phyloP scores from a whole-genome alignment of 768 basidiomycete genomes.

The Podaxis sp. region DNA sequence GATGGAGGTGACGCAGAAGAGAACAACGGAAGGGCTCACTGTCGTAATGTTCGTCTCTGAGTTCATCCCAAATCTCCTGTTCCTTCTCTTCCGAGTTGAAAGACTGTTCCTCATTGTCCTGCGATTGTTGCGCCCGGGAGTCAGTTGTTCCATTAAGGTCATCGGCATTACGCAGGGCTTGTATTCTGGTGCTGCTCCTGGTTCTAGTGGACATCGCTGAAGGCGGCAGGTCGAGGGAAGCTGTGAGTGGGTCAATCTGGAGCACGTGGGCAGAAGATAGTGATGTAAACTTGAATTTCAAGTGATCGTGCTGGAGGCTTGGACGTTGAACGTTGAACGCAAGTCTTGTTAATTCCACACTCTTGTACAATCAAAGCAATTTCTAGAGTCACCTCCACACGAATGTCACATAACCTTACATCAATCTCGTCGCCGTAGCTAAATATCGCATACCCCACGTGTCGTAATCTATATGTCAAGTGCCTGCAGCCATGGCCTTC shows the following conservation, averaged over 20 bases:
- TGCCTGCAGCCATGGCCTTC: not conserved
- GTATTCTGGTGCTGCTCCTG: slow-evolving; percentile 37
- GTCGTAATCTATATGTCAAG: not conserved
- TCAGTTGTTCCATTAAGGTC: slow-evolving; percentile 16
- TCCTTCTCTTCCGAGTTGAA: slow-evolving; percentile 40
- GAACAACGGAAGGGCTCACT: slow-evolving; percentile 32
- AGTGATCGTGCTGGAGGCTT: not conserved
- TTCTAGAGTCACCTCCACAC: no score
- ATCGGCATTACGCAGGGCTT: slow-evolving; percentile 29
- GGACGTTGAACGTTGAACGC: not conserved
- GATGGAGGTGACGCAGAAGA: not conserved
- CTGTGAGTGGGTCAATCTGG: not conserved
- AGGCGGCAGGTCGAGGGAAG: not conserved
- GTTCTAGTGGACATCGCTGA: slow-evolving; percentile 36
- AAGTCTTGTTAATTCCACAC: not conserved
- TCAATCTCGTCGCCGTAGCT: not conserved
- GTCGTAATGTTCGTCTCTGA: slow-evolving; percentile 80
- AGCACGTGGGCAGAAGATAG: not conserved
- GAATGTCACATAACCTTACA: not conserved
- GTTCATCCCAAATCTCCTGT: slow-evolving; percentile 64
- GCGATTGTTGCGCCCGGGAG: slow-evolving; percentile 15
- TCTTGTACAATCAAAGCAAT: no score
- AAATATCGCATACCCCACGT: not conserved
- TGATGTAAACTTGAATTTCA: not conserved
- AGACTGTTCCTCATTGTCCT: not conserved